A percentile compares a stretch with the other conserved stretches of the same genome.
phyloP scores from a whole-genome alignment of 441 rosid genomes.

The Populus hybrid region DNA sequence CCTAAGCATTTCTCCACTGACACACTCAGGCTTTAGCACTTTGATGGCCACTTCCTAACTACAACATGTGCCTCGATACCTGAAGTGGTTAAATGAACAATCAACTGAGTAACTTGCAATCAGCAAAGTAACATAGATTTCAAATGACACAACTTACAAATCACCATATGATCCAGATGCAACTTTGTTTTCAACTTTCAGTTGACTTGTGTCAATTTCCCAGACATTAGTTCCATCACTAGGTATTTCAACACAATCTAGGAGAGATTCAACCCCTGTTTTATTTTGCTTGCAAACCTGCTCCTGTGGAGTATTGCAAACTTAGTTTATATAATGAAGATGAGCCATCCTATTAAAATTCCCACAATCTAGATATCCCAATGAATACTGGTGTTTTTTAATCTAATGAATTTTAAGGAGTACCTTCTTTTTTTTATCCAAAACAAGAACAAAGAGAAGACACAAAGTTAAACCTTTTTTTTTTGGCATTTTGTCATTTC shows the following conservation, averaged over 20 bases:
- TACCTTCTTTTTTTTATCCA: not conserved
- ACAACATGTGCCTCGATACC: conserved; percentile 79
- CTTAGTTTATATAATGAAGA: no score
- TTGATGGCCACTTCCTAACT: conserved; percentile 98
- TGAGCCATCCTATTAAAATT: no score
- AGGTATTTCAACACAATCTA: no score
- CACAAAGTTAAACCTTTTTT: not conserved
- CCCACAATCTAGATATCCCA: no score
- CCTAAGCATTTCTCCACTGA: conserved; percentile 65
- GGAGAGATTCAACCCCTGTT: no score
- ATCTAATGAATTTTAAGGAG: no score
- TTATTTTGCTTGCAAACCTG: no score
- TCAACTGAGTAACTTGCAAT: conserved; percentile 15
- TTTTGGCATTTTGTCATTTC: not conserved
- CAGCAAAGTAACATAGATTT: not conserved
- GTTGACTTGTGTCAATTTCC: no score
- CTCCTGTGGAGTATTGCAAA: no score
- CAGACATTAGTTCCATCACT: no score
- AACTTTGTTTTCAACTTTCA: conserved; percentile 68
- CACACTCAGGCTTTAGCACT: conserved; percentile 79
- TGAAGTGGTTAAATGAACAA: conserved; percentile 29
- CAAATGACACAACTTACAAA: conserved; percentile 54
- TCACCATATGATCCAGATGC: conserved; percentile 90
- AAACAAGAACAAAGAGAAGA: not conserved
- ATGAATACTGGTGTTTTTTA: no score